Percentiles rank a stretch among this genome's conserved stretches.
Evolutionary conservation across 805 yeast genomes (phyloP).

Genomic region (Ogataea angusta): DNA sequence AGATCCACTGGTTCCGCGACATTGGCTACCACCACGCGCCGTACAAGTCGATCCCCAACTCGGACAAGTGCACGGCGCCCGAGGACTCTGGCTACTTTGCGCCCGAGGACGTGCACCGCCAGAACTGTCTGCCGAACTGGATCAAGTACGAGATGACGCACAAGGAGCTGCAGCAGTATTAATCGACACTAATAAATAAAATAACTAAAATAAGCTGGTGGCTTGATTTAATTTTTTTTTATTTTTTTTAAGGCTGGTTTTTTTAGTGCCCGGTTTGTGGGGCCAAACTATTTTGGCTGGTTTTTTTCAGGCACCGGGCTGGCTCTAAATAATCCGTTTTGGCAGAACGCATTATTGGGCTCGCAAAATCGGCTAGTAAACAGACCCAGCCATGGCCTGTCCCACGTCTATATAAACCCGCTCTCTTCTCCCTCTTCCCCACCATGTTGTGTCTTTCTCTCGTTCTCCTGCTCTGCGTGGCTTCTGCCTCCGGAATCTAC

Average conservation of each 20-base stretch:
- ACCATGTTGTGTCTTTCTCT: constrained; percentile 10
- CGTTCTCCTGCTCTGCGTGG: constrained; percentile 4
- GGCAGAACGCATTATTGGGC: not conserved
- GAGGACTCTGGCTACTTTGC: constrained; percentile 34
- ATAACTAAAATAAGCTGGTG: not conserved
- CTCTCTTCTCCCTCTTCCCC: not conserved
- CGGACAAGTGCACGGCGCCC: constrained; percentile 43
- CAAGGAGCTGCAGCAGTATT: constrained; percentile 33
- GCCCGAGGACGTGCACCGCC: constrained; percentile 32
- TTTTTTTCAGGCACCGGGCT: constrained; percentile 1
- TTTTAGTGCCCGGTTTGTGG: constrained; percentile 1
- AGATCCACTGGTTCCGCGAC: constrained; percentile 84
- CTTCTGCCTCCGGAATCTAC: constrained; percentile 8
- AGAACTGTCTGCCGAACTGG: constrained; percentile 36
- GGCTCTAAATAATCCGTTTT: constrained; percentile 4
- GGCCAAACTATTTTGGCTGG: not conserved
- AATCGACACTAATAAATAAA: constrained; percentile 1
- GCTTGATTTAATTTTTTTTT: not conserved
- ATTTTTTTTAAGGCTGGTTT: constrained; percentile 1
- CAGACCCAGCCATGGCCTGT: constrained; percentile 1
- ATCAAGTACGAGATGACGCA: constrained; percentile 36
- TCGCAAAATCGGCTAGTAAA: not conserved
- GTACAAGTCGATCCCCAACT: constrained; percentile 75
- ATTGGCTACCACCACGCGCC: constrained; percentile 78
- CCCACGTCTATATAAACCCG: not conserved